These are phyloP conservation scores for Colletotrichum theobromicola DNA, from an alignment of 2,329 filamentous ascomycete species.

Conservation along the genomic window DNA sequence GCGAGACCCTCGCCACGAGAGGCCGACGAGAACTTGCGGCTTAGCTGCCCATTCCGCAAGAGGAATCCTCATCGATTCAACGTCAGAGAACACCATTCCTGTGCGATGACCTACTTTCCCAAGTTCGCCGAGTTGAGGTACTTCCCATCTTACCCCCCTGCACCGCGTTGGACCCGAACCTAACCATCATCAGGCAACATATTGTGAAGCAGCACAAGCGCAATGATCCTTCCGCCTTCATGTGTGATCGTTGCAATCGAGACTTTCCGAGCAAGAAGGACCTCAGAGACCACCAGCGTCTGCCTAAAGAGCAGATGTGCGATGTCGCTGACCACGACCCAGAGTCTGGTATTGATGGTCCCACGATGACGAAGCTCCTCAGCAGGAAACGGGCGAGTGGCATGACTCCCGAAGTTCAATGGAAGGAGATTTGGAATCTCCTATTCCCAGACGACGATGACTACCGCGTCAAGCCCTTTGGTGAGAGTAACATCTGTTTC, in stretches of 20 bases:
- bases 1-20: conserved; percentile 35
- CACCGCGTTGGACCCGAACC: background rate
- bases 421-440: conserved; percentile 47
- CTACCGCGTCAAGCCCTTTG: conserved; percentile 31
- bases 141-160: background rate
- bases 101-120: conserved; percentile 47
- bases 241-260: conserved; percentile 45
- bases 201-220: conserved; percentile 49
- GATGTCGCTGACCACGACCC: conserved; percentile 45
- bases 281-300: conserved; percentile 42
- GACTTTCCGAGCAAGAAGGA: conserved; percentile 43
- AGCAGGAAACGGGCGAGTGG: conserved; percentile 44
- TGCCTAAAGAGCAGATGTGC: conserved; percentile 46
- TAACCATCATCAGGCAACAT: conserved; percentile 35
- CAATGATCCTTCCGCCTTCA: conserved; percentile 43
- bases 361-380: conserved; percentile 43
- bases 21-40: conserved; percentile 39
- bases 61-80: conserved; percentile 51
- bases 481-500: conserved; percentile 22
- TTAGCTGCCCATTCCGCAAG: conserved; percentile 50
- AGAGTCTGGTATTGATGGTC: conserved; percentile 44
- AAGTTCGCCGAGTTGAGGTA: conserved; percentile 47
- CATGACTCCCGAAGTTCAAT: conserved; percentile 41
- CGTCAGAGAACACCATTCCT: conserved; percentile 48
- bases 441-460: conserved; percentile 46